These are phyloP conservation scores for Mycocentrospora acerina DNA, from an alignment of 2,329 filamentous ascomycete species.

Conservation along the genomic window DNA sequence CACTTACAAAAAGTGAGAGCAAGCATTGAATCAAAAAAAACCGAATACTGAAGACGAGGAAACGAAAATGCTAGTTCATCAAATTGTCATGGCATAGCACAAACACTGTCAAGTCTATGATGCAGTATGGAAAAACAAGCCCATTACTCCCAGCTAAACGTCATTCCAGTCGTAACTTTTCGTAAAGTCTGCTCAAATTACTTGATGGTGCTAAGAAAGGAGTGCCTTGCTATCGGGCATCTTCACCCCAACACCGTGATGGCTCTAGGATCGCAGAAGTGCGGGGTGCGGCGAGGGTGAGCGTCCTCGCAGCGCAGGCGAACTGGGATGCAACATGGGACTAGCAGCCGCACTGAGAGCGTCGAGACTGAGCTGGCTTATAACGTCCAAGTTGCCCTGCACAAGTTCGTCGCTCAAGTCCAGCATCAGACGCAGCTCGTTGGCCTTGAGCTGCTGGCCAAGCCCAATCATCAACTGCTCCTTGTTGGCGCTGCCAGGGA, in stretches of 20 bases:
- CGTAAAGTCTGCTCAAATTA: not conserved
- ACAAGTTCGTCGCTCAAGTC: constrained; percentile 40
- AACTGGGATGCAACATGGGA: constrained; percentile 38
- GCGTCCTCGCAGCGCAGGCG: constrained; percentile 36
- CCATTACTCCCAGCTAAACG: not conserved
- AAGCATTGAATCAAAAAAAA: too few relatives aligned
- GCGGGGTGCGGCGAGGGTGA: constrained; percentile 36
- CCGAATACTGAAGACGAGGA: too few relatives aligned
- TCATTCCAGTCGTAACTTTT: constrained; percentile 1
- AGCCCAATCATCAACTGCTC: constrained; percentile 41
- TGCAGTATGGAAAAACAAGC: not conserved
- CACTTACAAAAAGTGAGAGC: too few relatives aligned
- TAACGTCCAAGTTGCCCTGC: constrained; percentile 37
- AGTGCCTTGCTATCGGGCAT: too few relatives aligned
- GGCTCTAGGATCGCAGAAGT: constrained; percentile 16
- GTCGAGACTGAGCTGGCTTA: constrained; percentile 41
- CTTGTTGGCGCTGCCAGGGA: constrained; percentile 27
- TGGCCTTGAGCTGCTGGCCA: constrained; percentile 35
- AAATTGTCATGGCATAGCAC: not conserved
- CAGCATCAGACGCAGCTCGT: constrained; percentile 41
- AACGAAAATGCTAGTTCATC: too few relatives aligned
- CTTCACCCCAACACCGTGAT: too few relatives aligned
- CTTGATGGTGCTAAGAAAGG: not conserved
- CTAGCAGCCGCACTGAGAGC: constrained; percentile 39
- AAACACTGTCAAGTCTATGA: constrained; percentile 5